Evolutionary conservation across 1,284 basidiomycete species (phyloP).

Genomic region (Apiotrichum brassicae): DNA sequence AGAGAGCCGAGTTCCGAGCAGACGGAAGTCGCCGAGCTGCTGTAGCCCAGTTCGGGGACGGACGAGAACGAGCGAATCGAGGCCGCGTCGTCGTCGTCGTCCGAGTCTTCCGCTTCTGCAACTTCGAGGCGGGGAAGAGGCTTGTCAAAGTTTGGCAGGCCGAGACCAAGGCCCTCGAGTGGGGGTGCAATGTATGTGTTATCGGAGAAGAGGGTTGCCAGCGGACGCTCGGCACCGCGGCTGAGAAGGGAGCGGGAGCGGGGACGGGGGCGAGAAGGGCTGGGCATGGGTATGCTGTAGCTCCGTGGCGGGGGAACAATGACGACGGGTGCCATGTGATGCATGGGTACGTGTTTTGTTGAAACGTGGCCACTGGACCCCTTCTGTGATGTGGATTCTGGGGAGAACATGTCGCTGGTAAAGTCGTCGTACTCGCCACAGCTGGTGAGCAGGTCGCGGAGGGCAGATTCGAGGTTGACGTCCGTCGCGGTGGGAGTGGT

Average conservation of each 20-base stretch:
- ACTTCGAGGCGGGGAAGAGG: not conserved
- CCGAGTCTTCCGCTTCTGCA: not conserved
- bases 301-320: not conserved
- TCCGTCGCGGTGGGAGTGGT: constrained; percentile 1
- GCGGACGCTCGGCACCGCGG: not conserved
- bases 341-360: no score
- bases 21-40: not conserved
- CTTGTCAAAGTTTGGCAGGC: no score
- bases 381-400: not conserved
- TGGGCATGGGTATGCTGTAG: not conserved
- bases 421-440: constrained; percentile 16
- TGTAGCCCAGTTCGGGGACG: not conserved
- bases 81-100: not conserved
- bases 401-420: constrained; percentile 6
- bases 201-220: not conserved
- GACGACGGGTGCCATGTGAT: not conserved
- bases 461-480: constrained; percentile 15
- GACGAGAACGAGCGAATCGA: not conserved
- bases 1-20: no score
- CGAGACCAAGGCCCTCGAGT: not conserved
- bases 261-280: not conserved
- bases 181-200: not conserved
- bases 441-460: constrained; percentile 15
- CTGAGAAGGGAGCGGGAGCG: not conserved
- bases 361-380: not conserved